Base-by-base conservation (phyloP, 192 early-diverging fungal species). In the Coemansia sp. region DNA sequence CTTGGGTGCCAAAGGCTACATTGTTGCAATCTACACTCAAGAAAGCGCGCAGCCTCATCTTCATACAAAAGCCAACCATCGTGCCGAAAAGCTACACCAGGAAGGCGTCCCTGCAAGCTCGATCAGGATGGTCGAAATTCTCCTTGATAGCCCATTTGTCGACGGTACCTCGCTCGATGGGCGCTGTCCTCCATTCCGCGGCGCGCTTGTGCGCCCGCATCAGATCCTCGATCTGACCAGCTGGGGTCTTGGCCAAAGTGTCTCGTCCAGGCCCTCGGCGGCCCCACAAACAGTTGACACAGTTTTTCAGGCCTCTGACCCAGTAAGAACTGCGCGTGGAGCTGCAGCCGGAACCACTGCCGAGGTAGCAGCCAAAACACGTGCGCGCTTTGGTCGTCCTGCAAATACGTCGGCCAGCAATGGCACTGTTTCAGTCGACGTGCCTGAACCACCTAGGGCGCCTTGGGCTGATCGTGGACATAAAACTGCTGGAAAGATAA, bases 101-200 rank as follows among this genome's bases (percentile, higher is more conserved):
- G 80, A 78, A 53, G 80, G 75, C 17, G 54, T 75, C 0, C 64
- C 74, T 0, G 71, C 74, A n/a, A 72, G 72, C 51, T 84, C 87
- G 30, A 90, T 90, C 25, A 74, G 86, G 20, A 78, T 84, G 53
- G 71, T 97, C 5, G 96, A 98, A 66, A 85, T 99, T 17, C 72
- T 99, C 0, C 93, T 98, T 67, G 97, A 99, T 77, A 68, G 76
- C 60, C 66, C 86, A 5, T 92, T 97, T 65, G 87, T 95, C 78
- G 88, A 87, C 59, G 94, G 91, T 3, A 85, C 80, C 20, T 88
- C 82, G 32, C 78, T 98, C n/a, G 88, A 88, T 46, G 91, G 89
- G 42, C 72, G 89, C 65, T 97, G 93, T 70, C 87, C 89, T 5
- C 82, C 84, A 21, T 78, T 84, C 57, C 90, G 92, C 52, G 94